Base-by-base conservation (phyloP, 2,329 filamentous ascomycete species). In the Clarireedia monteithiana region DNA sequence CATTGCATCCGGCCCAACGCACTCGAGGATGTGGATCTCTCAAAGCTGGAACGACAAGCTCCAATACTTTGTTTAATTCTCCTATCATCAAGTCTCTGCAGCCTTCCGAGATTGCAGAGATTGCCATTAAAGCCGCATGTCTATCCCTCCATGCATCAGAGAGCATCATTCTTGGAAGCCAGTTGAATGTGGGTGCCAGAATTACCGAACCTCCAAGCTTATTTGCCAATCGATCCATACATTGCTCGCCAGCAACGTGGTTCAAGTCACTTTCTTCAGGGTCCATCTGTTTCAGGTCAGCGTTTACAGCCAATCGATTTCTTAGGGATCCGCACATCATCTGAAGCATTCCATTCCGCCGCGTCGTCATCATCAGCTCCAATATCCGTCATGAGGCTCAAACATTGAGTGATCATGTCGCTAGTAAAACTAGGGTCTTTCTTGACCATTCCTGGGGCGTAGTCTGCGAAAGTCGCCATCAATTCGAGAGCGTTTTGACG, bases 391-490 rank as follows among this genome's bases (percentile, higher is more conserved):
- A 99, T 99, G 64, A 99, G 75, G 64, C 92, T 97, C 63, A 99
- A 76, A 71, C 94, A 99, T 72, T 99, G 94, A 0, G 91, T 97
- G 62, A 99, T 95, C 94, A 99, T 99, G 62, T 96, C 91, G 59
- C 82, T 85, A 2, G 91, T 94, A 73, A 95, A 99, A 10, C 84
- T 86, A n/a, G 84, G 73, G 68, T 99, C 92, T 70, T 96, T 96
- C 69, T 87, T 89, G 77, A 94, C 97, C 85, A 97, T 92, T 39
- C 87, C 86, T 4, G 94, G 91, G 1, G 90, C 88, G 66, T 92
- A 94, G 69, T 99, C 94, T 62, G 92, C 91, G 70, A 99, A 99
- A 0, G 94, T 99, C 26, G 91, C 91, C 89, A 99, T 96, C 55
- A 99, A 81, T 71, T 99, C 94, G 44, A 99, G 78, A 0, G 92